Conservation (phyloP, 129 eudicot species). For the Ambrosia artemisiifolia region DNA sequence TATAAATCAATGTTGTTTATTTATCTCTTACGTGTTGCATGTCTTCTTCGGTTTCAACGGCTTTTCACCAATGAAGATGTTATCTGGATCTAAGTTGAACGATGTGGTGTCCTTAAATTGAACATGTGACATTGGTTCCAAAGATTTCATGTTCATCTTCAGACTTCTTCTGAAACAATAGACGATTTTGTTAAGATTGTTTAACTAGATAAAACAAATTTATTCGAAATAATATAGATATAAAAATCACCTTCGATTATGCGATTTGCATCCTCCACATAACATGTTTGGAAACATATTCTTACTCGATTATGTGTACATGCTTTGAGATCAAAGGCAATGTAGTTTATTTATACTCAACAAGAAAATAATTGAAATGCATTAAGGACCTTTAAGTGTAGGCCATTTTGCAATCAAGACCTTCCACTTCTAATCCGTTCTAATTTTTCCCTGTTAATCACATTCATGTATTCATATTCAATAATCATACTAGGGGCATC, state of each 20-base stretch:
- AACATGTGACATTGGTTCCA: constrained; percentile 27
- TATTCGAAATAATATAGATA: not conserved
- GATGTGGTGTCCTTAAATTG: constrained; percentile 2
- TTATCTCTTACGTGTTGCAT: constrained; percentile 23
- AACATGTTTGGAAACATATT: constrained; percentile 31
- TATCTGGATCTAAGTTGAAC: constrained; percentile 22
- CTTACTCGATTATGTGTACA: not conserved
- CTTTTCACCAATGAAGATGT: not conserved
- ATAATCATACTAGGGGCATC: too few relatives aligned
- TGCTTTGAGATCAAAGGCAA: constrained; percentile 1
- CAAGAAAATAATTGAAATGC: constrained; percentile 2
- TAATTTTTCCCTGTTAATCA: not conserved
- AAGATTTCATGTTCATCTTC: constrained; percentile 26
- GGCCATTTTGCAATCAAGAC: not conserved
- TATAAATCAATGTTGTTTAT: not conserved
- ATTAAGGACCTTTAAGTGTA: constrained; percentile 12
- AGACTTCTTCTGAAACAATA: constrained; percentile 23
- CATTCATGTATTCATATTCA: too few relatives aligned
- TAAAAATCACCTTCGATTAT: constrained; percentile 23
- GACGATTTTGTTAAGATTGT: not conserved
- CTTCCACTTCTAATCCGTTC: constrained; percentile 1
- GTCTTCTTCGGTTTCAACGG: constrained; percentile 18
- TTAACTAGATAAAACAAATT: not conserved
- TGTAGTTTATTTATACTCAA: constrained; percentile 17
- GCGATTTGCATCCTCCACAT: constrained; percentile 32